Percentiles rank a stretch among this genome's conserved stretches.
Evolutionary conservation across 2,329 filamentous ascomycete species (phyloP).

Genomic region (Fusarium nanum): DNA sequence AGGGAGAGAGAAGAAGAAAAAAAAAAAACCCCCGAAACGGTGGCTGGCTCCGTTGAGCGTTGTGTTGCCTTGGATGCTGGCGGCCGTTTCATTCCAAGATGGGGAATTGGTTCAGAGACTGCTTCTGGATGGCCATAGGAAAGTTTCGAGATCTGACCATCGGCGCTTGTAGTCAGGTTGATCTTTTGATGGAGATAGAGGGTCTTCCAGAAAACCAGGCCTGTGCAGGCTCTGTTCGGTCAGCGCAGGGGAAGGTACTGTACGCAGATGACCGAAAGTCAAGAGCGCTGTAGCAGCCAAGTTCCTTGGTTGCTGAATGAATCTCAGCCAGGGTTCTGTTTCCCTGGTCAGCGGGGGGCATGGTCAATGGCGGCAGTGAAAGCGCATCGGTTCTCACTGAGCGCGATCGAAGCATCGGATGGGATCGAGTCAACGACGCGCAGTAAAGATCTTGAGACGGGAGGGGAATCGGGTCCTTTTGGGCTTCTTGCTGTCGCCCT

Average conservation of each 20-base stretch:
- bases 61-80: constrained; percentile 1
- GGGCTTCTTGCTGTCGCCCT: constrained; percentile 8
- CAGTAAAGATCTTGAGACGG: constrained; percentile 42
- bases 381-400: constrained; percentile 30
- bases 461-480: constrained; percentile 43
- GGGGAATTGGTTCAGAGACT: constrained; percentile 2
- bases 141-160: constrained; percentile 18
- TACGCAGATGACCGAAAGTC: constrained; percentile 25
- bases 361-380: constrained; percentile 9
- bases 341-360: constrained; percentile 27
- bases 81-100: constrained; percentile 3
- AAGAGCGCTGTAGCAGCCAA: constrained; percentile 22
- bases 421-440: constrained; percentile 39
- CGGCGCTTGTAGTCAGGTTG: neutral
- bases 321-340: constrained; percentile 29
- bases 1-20: neutral
- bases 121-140: constrained; percentile 9
- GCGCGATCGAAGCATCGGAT: constrained; percentile 31
- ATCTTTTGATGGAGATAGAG: constrained; percentile 5
- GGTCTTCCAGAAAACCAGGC: constrained; percentile 23
- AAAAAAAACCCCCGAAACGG: neutral
- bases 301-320: constrained; percentile 31
- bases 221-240: constrained; percentile 7
- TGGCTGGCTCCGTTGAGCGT: neutral
- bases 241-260: constrained; percentile 2